Percentiles rank a stretch among this genome's conserved stretches.
Evolutionary conservation across 202 grass and related monocot genomes (phyloP).

Genomic region (Miscanthus sacchariflorus): DNA sequence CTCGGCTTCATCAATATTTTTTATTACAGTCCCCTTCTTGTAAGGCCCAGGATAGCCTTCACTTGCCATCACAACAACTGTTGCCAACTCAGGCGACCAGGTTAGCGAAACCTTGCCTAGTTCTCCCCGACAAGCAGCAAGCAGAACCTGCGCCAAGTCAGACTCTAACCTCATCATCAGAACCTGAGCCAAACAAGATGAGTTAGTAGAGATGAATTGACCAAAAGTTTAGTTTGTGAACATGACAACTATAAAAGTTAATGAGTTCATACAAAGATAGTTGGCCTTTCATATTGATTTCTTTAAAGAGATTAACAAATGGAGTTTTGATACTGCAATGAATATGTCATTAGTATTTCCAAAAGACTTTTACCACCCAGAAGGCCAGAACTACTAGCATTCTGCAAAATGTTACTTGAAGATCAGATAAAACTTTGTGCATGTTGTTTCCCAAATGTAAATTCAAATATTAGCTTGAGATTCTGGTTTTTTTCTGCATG

Average conservation of each 20-base stretch:
- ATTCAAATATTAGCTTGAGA: neutral
- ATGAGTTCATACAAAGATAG: neutral
- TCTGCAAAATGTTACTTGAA: neutral
- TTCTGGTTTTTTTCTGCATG: neutral
- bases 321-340: neutral
- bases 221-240: conserved; percentile 1
- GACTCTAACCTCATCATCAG: conserved; percentile 91
- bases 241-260: neutral
- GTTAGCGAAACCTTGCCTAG: conserved; percentile 60
- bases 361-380: neutral
- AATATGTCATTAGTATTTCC: neutral
- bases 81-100: conserved; percentile 70
- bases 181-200: conserved; percentile 53
- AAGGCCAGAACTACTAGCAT: neutral
- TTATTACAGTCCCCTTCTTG: conserved; percentile 68
- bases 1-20: conserved; percentile 74
- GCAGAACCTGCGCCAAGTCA: conserved; percentile 70
- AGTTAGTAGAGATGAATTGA: conserved; percentile 20
- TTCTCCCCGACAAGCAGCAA: conserved; percentile 71
- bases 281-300: neutral
- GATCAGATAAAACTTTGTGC: neutral
- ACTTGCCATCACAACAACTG: conserved; percentile 86
- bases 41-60: conserved; percentile 68
- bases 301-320: neutral
- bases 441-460: neutral